Evolutionary conservation across 768 basidiomycete genomes (phyloP), one percentile per base, ranked within the genome.

Genomic region (Boletus reticuloceps): DNA sequence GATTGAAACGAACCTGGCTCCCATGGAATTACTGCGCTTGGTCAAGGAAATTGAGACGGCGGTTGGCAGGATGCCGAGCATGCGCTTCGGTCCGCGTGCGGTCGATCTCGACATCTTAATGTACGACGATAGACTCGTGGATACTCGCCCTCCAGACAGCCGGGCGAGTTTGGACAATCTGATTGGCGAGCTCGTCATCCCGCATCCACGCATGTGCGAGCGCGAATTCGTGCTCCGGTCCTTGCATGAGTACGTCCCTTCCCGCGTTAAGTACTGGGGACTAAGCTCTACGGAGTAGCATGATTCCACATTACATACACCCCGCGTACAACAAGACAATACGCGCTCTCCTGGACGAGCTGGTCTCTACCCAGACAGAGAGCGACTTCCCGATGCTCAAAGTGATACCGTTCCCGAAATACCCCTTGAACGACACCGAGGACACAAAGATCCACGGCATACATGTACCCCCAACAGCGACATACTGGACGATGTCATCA

Each of bases 151-250:
- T 8, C 72, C 68, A 12, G 70, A 71, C 9, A 68, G 72, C 16
- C 74, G 77, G 32, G 68, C 91, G 47, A 1, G 85, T 14, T 62
- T 83, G 12, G 82, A 86, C 43, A 81, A 84, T 58, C 64, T 85
- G 16, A 78, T 77, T 25, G 82, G 83, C 6, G 82, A 95, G 61
- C 75, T 99, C 22, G 80, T 91, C 16, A 75, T 97, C 10, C 97
- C 97, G 1, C 97, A 99, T 75, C 84, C 84, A 6, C 77, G 87
- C 32, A 66, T 97, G 16, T 70, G 72, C 3, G 97, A 98, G 71
- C 75, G 97, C 29, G 95, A 98, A 67, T 99, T 98, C 60, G 95
- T 98, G 3, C 72, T 99, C 25, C 74, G 92, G 10, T 95, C 97
- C 12, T 65, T 98, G 41, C 81, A 79, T 36, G 95, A 99, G 96